Evolutionary conservation across 768 basidiomycete genomes (phyloP).

Genomic region (Mycena vitilis): DNA sequence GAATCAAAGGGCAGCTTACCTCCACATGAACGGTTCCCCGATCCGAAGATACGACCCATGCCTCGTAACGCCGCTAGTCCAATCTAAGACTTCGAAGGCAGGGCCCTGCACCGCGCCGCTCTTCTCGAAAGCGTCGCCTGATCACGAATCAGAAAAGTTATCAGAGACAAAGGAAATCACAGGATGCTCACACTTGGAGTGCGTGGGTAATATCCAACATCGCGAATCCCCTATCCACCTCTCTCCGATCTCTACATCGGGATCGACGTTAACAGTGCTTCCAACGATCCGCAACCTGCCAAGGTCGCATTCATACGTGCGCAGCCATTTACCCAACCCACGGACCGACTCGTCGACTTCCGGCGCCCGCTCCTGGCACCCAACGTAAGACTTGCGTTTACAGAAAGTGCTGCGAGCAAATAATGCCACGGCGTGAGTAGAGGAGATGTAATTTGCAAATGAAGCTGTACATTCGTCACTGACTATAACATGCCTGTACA

Average conservation of each 20-base stretch:
- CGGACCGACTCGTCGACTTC: not conserved
- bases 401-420: slow-evolving; percentile 1
- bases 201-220: not conserved
- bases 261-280: too few species aligned
- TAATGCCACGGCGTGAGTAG: not conserved
- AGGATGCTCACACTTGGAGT: not conserved
- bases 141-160: too few species aligned
- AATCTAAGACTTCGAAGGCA: not conserved
- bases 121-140: too few species aligned
- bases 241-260: not conserved
- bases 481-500: too few species aligned
- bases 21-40: not conserved
- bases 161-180: too few species aligned
- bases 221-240: not conserved
- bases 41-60: slow-evolving; percentile 1
- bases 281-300: not conserved
- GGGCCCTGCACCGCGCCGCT: not conserved
- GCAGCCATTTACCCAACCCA: not conserved
- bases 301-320: not conserved
- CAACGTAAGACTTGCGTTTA: not conserved
- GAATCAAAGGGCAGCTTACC: not conserved
- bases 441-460: not conserved
- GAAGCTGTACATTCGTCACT: not conserved
- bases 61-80: not conserved
- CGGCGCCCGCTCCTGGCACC: not conserved